Evolutionary conservation across 2,329 filamentous ascomycete species (phyloP), one percentile per base, ranked within the genome.

Genomic region (Trichoderma polysporum): DNA sequence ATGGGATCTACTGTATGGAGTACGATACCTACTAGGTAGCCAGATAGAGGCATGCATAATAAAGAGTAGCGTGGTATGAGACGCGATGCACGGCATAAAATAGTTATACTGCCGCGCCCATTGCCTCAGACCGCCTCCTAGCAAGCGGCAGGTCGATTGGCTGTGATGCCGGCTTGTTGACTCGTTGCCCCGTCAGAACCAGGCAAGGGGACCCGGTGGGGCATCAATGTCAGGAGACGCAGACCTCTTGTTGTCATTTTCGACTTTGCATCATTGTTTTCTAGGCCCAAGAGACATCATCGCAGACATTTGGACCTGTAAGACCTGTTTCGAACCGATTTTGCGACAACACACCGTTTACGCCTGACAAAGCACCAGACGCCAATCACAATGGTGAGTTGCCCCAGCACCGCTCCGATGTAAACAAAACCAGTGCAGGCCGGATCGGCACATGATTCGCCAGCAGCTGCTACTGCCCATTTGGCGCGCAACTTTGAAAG

Each of bases 361-460:
- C 15, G 1, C 33, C 50, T 52, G 25, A 66, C 63, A 66, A 65
- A 41, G 49, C 41, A 64, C 19, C 15, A 35, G 19, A 53, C 53
- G 25, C 45, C 41, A 67, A 68, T 64, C 66, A 67, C 64, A 64
- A 68, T 68, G 67, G 67, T 68, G 59, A 68, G 67, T 68, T 67
- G 64, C 67, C 67, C 63, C 66, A 56, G 64, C 67, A 67, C 64
- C 64, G 50, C 19, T 52, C 37, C 61, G 31, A 59, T 63, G 67
- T 67, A 68, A 67, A 68, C 67, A 68, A 64, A 56, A 22, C 62
- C 29, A 52, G 4, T 19, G 52, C 13, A 50, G 47, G 17, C 53
- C 61, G 39, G 37, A 19, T 29, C 50, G 61, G 64, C 61, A 64
- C 35, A 47, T 66, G 58, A 64, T 62, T 67, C 59, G 65, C 59